Percentiles rank a stretch among this genome's conserved stretches.
Conservation (phyloP, 352 stramenopile genomes). For the Globisporangium paroecandrum region DNA sequence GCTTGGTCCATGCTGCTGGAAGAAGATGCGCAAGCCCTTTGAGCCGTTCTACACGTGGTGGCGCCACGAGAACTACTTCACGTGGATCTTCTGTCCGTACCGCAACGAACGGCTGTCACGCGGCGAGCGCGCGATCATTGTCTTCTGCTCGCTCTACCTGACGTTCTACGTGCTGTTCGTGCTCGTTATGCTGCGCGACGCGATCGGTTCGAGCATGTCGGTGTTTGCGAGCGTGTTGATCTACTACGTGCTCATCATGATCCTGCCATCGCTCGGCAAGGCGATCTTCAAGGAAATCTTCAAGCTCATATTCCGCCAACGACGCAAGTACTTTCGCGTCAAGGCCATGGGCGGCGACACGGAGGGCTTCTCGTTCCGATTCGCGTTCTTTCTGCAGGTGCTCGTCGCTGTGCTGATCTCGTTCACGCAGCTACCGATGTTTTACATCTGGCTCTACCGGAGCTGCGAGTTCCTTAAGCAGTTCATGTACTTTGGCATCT, state of each 20-base stretch:
- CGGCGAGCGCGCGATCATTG: slow-evolving; percentile 56
- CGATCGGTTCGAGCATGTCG: slow-evolving; percentile 33
- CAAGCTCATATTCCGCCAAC: slow-evolving; percentile 70
- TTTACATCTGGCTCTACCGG: slow-evolving; percentile 65
- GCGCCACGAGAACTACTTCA: slow-evolving; percentile 77
- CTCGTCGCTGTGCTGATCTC: slow-evolving; percentile 50
- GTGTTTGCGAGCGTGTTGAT: slow-evolving; percentile 37
- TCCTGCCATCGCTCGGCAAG: slow-evolving; percentile 57
- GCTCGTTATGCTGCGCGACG: slow-evolving; percentile 54
- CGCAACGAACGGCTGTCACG: slow-evolving; percentile 59
- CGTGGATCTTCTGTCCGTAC: slow-evolving; percentile 71
- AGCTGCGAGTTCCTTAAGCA: slow-evolving; percentile 61
- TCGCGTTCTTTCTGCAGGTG: slow-evolving; percentile 55
- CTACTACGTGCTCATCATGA: slow-evolving; percentile 51
- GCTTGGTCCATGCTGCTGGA: slow-evolving; percentile 61
- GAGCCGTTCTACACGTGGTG: slow-evolving; percentile 78
- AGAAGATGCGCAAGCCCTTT: slow-evolving; percentile 52
- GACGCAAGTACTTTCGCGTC: slow-evolving; percentile 62
- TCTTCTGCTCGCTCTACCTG: slow-evolving; percentile 68
- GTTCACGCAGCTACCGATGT: slow-evolving; percentile 45
- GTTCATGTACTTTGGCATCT: slow-evolving; percentile 64
- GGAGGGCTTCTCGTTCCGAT: slow-evolving; percentile 45
- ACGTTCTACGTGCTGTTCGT: slow-evolving; percentile 76
- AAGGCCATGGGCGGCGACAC: slow-evolving; percentile 42
- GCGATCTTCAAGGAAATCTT: slow-evolving; percentile 74